These are phyloP conservation scores for Saccharomycopsis javanensis DNA, from an alignment of 805 yeast genomes.

Conservation along the genomic window DNA sequence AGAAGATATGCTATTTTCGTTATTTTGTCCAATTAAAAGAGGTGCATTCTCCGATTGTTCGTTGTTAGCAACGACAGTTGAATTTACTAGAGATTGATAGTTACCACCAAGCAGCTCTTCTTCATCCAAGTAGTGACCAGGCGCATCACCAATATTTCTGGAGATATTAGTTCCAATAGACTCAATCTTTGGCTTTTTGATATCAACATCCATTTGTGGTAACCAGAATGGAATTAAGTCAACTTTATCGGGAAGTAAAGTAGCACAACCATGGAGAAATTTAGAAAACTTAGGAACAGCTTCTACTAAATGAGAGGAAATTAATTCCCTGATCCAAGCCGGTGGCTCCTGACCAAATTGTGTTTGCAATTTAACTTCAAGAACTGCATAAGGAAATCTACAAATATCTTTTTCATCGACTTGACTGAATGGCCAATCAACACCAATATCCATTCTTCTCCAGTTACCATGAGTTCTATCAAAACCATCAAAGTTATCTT, in stretches of 20 bases:
- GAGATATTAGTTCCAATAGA: slow-evolving; percentile 24
- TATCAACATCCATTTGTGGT: slow-evolving; percentile 94
- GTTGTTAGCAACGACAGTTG: slow-evolving; percentile 3
- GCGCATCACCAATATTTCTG: slow-evolving; percentile 31
- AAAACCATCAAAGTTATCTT: slow-evolving; percentile 88
- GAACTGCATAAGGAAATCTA: slow-evolving; percentile 93
- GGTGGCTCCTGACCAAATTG: slow-evolving; percentile 99
- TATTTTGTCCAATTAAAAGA: background rate
- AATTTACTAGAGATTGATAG: background rate
- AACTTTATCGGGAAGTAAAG: slow-evolving; percentile 77
- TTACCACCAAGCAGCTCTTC: slow-evolving; percentile 39
- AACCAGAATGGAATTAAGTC: slow-evolving; percentile 91
- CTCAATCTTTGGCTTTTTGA: slow-evolving; percentile 72
- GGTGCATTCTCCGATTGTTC: slow-evolving; percentile 15
- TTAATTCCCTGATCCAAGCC: slow-evolving; percentile 89
- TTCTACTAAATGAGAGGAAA: slow-evolving; percentile 87
- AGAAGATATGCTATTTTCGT: background rate
- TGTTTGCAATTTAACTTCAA: slow-evolving; percentile 95
- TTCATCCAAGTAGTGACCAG: slow-evolving; percentile 57
- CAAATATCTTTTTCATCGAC: slow-evolving; percentile 77
- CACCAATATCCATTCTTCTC: slow-evolving; percentile 98
- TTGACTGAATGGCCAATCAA: slow-evolving; percentile 89
- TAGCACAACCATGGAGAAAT: slow-evolving; percentile 93
- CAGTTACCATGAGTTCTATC: slow-evolving; percentile 89
- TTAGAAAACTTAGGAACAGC: slow-evolving; percentile 97